phyloP scores from a whole-genome alignment of 2,329 filamentous ascomycete genomes.

The Fusarium odoratissimum region DNA sequence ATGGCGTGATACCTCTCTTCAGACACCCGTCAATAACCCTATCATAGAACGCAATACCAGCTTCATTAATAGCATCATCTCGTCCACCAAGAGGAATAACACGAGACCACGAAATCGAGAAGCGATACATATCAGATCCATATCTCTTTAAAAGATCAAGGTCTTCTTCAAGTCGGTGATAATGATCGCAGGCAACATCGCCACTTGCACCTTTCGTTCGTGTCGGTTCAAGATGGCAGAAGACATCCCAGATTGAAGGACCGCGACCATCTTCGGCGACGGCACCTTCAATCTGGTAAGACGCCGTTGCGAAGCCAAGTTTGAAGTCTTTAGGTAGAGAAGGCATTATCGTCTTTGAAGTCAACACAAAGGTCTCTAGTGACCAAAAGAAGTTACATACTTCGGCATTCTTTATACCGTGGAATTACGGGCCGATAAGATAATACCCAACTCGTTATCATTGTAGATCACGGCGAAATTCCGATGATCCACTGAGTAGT shows the following conservation, averaged over 20 bases:
- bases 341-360: background rate
- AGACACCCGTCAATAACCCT: constrained; percentile 69
- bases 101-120: constrained; percentile 74
- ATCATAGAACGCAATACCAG: constrained; percentile 69
- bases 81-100: constrained; percentile 73
- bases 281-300: constrained; percentile 59
- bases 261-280: constrained; percentile 56
- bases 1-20: constrained; percentile 67
- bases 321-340: constrained; percentile 48
- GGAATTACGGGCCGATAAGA: constrained; percentile 24
- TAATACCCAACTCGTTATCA: background rate
- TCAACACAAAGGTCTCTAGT: no score
- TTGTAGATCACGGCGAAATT: constrained; percentile 12
- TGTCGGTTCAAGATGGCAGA: constrained; percentile 54
- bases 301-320: constrained; percentile 56
- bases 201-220: constrained; percentile 56
- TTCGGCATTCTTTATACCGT: constrained; percentile 22
- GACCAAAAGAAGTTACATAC: background rate
- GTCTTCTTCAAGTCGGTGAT: constrained; percentile 61
- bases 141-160: constrained; percentile 68
- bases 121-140: constrained; percentile 70
- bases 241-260: constrained; percentile 57
- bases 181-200: constrained; percentile 60
- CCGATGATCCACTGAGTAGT: background rate
- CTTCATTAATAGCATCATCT: constrained; percentile 70